Conservation (phyloP, 495 filamentous ascomycete genomes). For the Tuber indicum region DNA sequence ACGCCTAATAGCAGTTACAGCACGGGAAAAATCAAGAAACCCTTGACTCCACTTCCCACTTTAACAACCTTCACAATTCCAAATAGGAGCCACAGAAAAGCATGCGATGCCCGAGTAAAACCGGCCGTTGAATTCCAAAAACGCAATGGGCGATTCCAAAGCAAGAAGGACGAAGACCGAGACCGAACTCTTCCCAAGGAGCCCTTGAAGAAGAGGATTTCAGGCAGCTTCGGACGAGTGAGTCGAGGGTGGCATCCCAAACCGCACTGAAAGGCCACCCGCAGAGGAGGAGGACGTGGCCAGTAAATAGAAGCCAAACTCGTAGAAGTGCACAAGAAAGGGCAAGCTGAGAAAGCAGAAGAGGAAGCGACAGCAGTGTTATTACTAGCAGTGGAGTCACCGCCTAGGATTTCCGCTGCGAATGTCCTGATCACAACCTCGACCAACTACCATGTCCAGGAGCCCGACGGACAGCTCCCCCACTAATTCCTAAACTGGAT, state of each 20-base stretch:
- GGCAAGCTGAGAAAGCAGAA: slow-evolving; percentile 32
- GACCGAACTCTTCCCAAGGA: slow-evolving; percentile 68
- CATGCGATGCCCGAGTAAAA: too few relatives aligned
- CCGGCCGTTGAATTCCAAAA: slow-evolving; percentile 60
- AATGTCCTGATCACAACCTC: slow-evolving; percentile 87
- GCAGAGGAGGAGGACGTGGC: background rate
- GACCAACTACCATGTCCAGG: slow-evolving; percentile 74
- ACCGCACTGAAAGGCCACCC: slow-evolving; percentile 49
- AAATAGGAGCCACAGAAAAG: slow-evolving; percentile 72
- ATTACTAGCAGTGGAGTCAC: slow-evolving; percentile 72
- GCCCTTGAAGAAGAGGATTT: slow-evolving; percentile 62
- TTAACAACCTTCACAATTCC: slow-evolving; percentile 38
- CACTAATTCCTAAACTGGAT: slow-evolving; percentile 76
- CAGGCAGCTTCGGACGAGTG: slow-evolving; percentile 81
- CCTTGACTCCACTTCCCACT: slow-evolving; percentile 28
- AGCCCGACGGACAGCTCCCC: slow-evolving; percentile 69
- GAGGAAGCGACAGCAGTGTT: slow-evolving; percentile 39
- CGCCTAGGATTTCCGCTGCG: slow-evolving; percentile 44
- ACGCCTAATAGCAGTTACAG: slow-evolving; percentile 4
- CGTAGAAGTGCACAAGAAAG: slow-evolving; percentile 30
- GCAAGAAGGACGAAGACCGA: slow-evolving; percentile 76
- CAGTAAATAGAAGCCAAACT: slow-evolving; percentile 49
- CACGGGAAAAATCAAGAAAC: slow-evolving; percentile 35
- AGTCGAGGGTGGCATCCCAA: slow-evolving; percentile 69
- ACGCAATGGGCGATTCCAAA: slow-evolving; percentile 66